Evolutionary conservation across 495 filamentous ascomycete species (phyloP), one percentile per base, ranked within the genome.

Genomic region (Aspergillus ellipticus): DNA sequence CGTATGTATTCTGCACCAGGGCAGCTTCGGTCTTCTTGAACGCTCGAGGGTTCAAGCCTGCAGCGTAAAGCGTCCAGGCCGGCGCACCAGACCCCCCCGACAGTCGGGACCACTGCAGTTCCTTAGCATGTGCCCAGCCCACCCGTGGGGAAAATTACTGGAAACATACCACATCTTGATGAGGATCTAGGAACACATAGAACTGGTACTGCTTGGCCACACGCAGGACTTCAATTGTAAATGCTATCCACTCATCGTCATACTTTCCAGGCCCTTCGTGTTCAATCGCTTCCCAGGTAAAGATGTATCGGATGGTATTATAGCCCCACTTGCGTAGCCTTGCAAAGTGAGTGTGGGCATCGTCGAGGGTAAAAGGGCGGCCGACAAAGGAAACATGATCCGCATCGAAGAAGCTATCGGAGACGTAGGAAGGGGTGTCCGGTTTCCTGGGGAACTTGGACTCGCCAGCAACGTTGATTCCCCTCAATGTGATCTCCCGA

Each of bases 241-340:
- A 89, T 49, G 88, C 72, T 56, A 96, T 89, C 88, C 89, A 98
- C 57, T 90, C 88, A 63, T 98, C 88, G 58, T 98, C 94, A 70
- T 97, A 98, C 58, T 79, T 88, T 1, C 92, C 91, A n/a, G 94
- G 94, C 0, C 92, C 94, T 11, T 85, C 86, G 55, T 91, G 85
- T 74, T 98, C 94, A 64, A 98, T 93, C n/a, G 94, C 93, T 68
- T 98, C 94, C 94, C 94, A 98, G 0, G 93, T 97, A 67, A 96
- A 98, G 56, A 98, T 80, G 66, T 98, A 98, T 63, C 94, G 81
- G 49, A 98, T 93, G 1, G 89, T 89, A 70, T 97, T 98, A 71
- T 96, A 98, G 6, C 94, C 94, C 77, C 82, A 96, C 57, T 86
- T 87, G 57, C 86, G 86, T 50, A 98, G 71, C 29, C 91, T 77